These are phyloP conservation scores for Aspergillus arachidicola DNA, from an alignment of 2,329 filamentous ascomycete species.

Conservation along the genomic window DNA sequence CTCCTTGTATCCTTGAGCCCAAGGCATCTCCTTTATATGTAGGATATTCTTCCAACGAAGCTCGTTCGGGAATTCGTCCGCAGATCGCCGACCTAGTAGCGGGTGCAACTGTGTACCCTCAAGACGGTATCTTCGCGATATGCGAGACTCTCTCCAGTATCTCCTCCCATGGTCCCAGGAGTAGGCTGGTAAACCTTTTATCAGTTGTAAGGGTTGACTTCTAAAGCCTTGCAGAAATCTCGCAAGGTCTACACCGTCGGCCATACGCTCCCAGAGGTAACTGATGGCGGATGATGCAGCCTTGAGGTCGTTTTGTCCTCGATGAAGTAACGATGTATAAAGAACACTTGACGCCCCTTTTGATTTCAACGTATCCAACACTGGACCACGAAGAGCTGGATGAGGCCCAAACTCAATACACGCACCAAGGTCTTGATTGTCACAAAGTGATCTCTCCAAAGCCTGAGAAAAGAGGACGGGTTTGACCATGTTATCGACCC, in stretches of 20 bases:
- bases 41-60: not conserved
- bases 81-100: not conserved
- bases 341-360: not conserved
- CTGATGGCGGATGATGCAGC: not conserved
- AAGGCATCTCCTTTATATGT: not conserved
- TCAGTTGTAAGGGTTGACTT: not conserved
- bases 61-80: not conserved
- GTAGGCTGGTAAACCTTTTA: not conserved
- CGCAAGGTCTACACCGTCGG: not conserved
- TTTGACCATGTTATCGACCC: slow-evolving; percentile 11
- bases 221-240: not conserved
- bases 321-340: not conserved
- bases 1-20: not conserved
- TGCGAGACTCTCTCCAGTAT: slow-evolving; percentile 5
- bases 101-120: not conserved
- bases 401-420: slow-evolving; percentile 8
- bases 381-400: slow-evolving; percentile 5
- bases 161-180: not conserved
- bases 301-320: slow-evolving; percentile 2
- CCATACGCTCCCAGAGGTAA: not conserved
- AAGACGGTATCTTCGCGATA: not conserved
- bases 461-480: slow-evolving; percentile 4
- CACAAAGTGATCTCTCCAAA: not conserved
- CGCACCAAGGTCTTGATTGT: not conserved
- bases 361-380: not conserved